Evolutionary conservation across 345 rosid genomes (phyloP), one percentile per base, ranked within the genome.

Genomic region (Eucalyptus coolabah): DNA sequence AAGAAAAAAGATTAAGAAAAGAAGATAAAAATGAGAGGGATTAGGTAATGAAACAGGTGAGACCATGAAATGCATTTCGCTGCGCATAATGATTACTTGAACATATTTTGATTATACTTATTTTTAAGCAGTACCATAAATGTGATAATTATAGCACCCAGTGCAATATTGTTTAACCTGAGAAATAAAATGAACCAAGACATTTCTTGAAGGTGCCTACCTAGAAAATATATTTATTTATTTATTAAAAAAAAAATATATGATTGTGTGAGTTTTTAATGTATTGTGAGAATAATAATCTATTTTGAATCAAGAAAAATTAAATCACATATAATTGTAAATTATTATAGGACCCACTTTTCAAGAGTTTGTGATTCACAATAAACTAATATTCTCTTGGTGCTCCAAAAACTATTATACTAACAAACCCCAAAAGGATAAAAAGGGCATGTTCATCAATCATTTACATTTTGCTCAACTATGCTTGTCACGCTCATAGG

Each of bases 331-430:
- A 7, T 53, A 53, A 53, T 53, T 53, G 2, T 53, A 53, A 53
- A 53, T 53, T 53, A 53, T 53, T 53, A 7, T 53, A 19, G 4
- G 1, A 53, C 0, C 0, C 10, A 19, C 26, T 19, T 53, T 53
- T 8, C 24, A 53, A 19, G 11, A 53, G 0, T 8, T 53, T 53
- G 1, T 53, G 0, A 0, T 5, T 53, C 5, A 53, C 1, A 53
- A 53, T 19, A 53, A 0, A 19, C 0, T 53, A 0, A 3, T 53
- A 53, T 53, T 53, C 1, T 53, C 9, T 0, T 3, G 2, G 0
- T 53, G 1, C 5, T 0, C 56, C 1, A 53, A 53, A 1, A 53
- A 53, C 1, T 0, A 0, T 53, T 53, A 53, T 8, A 2, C 5
- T 53, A 53, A 1, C 56, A 19, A 53, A 1, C 10, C 56, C 11